Evolutionary conservation across 257 asterid species (phyloP), one percentile per base, ranked within the genome.

Genomic region (Galeopsis tetrahit): DNA sequence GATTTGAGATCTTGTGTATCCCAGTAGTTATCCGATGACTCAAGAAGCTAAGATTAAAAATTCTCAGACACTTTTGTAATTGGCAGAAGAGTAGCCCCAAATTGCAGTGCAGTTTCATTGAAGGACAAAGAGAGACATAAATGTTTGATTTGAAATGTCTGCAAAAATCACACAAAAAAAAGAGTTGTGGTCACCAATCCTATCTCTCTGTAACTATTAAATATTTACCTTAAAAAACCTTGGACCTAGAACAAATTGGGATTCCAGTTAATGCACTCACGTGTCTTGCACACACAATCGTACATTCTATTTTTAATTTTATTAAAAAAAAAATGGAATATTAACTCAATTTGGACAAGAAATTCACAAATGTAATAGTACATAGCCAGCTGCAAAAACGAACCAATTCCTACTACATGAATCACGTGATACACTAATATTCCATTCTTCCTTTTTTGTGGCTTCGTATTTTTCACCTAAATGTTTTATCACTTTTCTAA

Each of bases 361-460:
- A 70, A 34, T 76, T 74, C 70, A 57, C 48, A 70, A 8, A 70
- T 63, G 63, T 76, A 48, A 21, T 55, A 21, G 13, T 32, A 32
- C 6, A 58, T 32, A 59, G 42, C 64, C 79, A 42, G 58, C 57
- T 60, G 62, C 55, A 15, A 31, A 31, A 43, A 0, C 9, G 43
- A 62, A 53, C 76, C 55, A 46, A 66, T 40, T 56, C 66, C 49
- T 31, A 51, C 40, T 70, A 59, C 83, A 75, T 69, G 77, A 80
- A 69, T 83, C 88, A 83, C 83, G 88, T 49, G 56, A 49, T 49
- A 6, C 56, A 49, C 56, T 83, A 79, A 83, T 56, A 65, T 14
- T 71, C 68, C 85, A 49, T 36, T 15, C 63, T 75, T 65, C 73
- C 63, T 36, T 38, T 5, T 14, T 11, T 46, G 15, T 15, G 13